phyloP scores from a whole-genome alignment of 495 filamentous ascomycete species.

The Aspergillus panamensis region DNA sequence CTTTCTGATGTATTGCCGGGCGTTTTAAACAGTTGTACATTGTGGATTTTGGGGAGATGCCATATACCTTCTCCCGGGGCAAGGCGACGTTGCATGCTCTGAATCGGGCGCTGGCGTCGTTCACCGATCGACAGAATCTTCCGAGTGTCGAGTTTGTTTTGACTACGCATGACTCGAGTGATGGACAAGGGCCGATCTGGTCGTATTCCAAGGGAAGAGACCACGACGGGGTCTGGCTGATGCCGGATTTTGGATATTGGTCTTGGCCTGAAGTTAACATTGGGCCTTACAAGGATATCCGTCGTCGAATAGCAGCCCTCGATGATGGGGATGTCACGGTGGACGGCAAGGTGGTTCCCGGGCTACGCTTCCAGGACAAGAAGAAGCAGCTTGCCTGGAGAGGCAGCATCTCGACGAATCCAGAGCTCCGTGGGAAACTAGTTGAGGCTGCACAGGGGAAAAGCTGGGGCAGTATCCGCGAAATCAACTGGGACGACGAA shows the following conservation, averaged over 20 bases:
- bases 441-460: constrained; percentile 42
- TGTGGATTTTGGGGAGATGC: constrained; percentile 33
- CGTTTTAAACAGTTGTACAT: constrained; percentile 39
- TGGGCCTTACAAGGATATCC: constrained; percentile 54
- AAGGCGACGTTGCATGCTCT: constrained; percentile 40
- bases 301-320: constrained; percentile 35
- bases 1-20: not conserved
- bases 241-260: constrained; percentile 82
- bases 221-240: constrained; percentile 58
- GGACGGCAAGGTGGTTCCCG: constrained; percentile 19
- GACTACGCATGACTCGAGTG: constrained; percentile 47
- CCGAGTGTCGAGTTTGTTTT: constrained; percentile 63
- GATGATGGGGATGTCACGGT: constrained; percentile 28
- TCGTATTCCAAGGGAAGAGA: constrained; percentile 45
- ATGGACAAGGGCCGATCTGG: constrained; percentile 44
- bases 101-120: constrained; percentile 35
- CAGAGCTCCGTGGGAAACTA: constrained; percentile 42
- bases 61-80: constrained; percentile 35
- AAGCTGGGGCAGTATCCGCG: constrained; percentile 51
- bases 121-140: constrained; percentile 45
- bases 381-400: constrained; percentile 67
- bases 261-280: constrained; percentile 62
- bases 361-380: constrained; percentile 45
- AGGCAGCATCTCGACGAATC: constrained; percentile 46
- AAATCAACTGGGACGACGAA: constrained; percentile 46